phyloP scores from a whole-genome alignment of 108 stramenopile genomes.

The Fistulifera pelliculosa region DNA sequence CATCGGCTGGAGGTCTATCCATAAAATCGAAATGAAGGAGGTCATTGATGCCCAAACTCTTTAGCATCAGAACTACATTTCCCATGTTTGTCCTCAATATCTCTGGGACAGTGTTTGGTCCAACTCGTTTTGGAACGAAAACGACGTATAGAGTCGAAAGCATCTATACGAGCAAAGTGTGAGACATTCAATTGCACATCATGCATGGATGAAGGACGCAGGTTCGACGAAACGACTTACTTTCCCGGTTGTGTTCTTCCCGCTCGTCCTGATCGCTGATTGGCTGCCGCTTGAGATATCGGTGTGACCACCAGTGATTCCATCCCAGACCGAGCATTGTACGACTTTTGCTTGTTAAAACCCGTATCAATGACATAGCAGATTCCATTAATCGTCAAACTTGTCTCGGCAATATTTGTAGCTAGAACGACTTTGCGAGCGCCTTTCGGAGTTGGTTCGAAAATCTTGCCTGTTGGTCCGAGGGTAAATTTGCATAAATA shows the following conservation, averaged over 20 bases:
- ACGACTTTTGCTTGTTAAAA: conserved; percentile 96
- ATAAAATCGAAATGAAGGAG: conserved; percentile 98
- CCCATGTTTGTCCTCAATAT: conserved; percentile 98
- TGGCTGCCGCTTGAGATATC: conserved; percentile 92
- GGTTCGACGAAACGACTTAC: conserved; percentile 15
- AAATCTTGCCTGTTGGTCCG: conserved; percentile 99
- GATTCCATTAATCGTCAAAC: conserved; percentile 96
- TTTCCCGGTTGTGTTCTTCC: conserved; percentile 98
- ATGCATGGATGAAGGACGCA: too few species aligned
- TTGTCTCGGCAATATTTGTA: conserved; percentile 95
- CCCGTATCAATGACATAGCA: conserved; percentile 98
- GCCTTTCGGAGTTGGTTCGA: conserved; percentile 90
- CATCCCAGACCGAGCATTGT: conserved; percentile 95
- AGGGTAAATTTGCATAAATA: conserved; percentile 95
- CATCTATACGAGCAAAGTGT: too few species aligned
- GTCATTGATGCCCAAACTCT: conserved; percentile 97
- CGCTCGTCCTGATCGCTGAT: conserved; percentile 89
- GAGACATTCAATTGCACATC: too few species aligned
- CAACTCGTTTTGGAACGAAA: conserved; percentile 96
- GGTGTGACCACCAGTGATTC: conserved; percentile 96
- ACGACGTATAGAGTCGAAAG: conserved; percentile 97
- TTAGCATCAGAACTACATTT: conserved; percentile 97
- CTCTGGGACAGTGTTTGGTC: conserved; percentile 97
- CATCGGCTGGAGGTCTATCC: conserved; percentile 94
- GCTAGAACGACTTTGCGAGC: conserved; percentile 96